These are phyloP conservation scores for Podospora fimiseda DNA, from an alignment of 495 filamentous ascomycete species.

Conservation along the genomic window DNA sequence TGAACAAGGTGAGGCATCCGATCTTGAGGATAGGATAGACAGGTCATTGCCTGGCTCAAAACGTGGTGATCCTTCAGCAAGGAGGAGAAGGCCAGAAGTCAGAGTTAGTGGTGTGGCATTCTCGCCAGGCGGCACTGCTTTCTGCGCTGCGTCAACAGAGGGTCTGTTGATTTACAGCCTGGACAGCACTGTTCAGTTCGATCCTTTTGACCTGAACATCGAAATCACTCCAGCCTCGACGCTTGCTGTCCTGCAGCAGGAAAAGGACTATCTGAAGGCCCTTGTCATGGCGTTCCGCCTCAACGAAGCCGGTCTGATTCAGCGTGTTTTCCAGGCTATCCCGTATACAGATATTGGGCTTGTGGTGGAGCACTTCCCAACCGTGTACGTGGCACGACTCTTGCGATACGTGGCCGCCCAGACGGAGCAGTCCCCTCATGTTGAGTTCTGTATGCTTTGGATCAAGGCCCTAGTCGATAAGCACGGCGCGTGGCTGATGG, in stretches of 20 bases:
- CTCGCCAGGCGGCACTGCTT: conserved; percentile 77
- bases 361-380: conserved; percentile 71
- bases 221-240: conserved; percentile 81
- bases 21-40: conserved; percentile 79
- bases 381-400: conserved; percentile 76
- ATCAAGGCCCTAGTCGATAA: conserved; percentile 74
- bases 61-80: conserved; percentile 69
- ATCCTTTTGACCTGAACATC: conserved; percentile 93
- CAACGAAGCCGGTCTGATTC: conserved; percentile 70
- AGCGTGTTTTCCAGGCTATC: conserved; percentile 76
- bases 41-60: conserved; percentile 80
- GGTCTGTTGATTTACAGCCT: conserved; percentile 88
- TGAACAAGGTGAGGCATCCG: conserved; percentile 79
- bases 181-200: conserved; percentile 73
- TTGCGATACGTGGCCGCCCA: conserved; percentile 80
- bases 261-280: conserved; percentile 81
- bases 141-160: conserved; percentile 93
- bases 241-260: conserved; percentile 61
- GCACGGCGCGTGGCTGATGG: conserved; percentile 77
- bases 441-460: conserved; percentile 93
- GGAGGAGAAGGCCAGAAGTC: conserved; percentile 73
- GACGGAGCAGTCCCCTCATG: conserved; percentile 82
- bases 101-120: conserved; percentile 82
- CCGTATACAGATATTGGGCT: conserved; percentile 69
- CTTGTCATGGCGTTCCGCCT: conserved; percentile 95